phyloP scores from a whole-genome alignment of 441 rosid genomes.

The Biscutella laevigata region DNA sequence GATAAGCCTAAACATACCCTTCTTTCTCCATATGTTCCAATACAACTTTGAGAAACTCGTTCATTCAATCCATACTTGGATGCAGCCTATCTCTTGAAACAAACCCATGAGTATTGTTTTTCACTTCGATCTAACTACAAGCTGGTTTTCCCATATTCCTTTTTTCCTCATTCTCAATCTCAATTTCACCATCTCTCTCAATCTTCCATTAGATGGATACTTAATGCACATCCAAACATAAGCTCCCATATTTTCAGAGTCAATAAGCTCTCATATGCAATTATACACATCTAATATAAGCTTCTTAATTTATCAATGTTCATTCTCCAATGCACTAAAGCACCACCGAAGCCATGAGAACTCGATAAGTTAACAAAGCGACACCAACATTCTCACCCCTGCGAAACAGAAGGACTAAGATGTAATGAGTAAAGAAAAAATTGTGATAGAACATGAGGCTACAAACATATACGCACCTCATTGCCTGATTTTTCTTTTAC shows the following conservation, averaged over 20 bases:
- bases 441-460: slow-evolving; percentile 14
- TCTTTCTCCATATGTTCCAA: slow-evolving; percentile 54
- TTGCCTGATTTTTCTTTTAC: slow-evolving; percentile 89
- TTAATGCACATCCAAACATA: slow-evolving; percentile 47
- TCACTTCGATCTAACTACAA: slow-evolving; percentile 63
- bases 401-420: slow-evolving; percentile 30
- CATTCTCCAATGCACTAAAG: no score
- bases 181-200: slow-evolving; percentile 38
- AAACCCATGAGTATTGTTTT: slow-evolving; percentile 50
- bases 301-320: no score
- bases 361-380: slow-evolving; percentile 80
- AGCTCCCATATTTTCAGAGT: slow-evolving; percentile 50
- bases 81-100: slow-evolving; percentile 67
- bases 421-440: background rate
- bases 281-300: no score
- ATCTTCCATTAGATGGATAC: slow-evolving; percentile 43
- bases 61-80: slow-evolving; percentile 36
- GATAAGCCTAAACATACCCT: slow-evolving; percentile 66
- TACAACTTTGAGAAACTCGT: slow-evolving; percentile 37
- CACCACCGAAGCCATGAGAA: slow-evolving; percentile 81
- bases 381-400: slow-evolving; percentile 82
- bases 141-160: slow-evolving; percentile 50
- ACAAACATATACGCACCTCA: slow-evolving; percentile 47
- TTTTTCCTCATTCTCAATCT: slow-evolving; percentile 33
- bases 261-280: no score